Base-by-base conservation (phyloP, 768 basidiomycete species). In the Tulasnella sp. region DNA sequence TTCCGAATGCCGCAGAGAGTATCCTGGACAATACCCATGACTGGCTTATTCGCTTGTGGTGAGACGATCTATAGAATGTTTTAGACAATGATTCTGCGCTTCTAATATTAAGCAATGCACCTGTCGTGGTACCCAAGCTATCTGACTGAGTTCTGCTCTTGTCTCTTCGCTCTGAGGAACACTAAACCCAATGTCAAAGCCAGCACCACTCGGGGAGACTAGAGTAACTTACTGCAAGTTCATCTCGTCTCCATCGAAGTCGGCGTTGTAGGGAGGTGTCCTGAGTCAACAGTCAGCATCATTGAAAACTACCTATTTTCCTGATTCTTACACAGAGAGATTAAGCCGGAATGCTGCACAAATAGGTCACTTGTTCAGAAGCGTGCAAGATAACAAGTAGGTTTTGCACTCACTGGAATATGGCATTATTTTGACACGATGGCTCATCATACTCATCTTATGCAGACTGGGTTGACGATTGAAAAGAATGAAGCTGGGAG, bases 391-490 rank as follows among this genome's bases (percentile, higher is more conserved):
- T 31, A 6, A 51, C 20, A 27, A 33, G 27, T 33, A 48, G 40
- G n/a, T n/a, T n/a, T n/a, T n/a, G 22, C 25, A 75, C 89, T 65
- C 61, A 92, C 89, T 98, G 19, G 92, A 98, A 67, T 98, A 96
- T 10, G 88, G 86, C 91, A 98, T 95, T 54, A 98, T 70, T 61
- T 85, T 89, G 27, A 98, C 87, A 31, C 92, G 80, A 70, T 98
- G 95, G 66, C 87, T 87, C 95, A 98, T 98, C 95, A 98, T 98
- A 73, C 90, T 93, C 95, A 98, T 98, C 67, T 99, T 99, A 67
- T 99, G 95, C 66, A 98, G 67, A 75, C 81, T 86, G 9, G 95
- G 95, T 63, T 99, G 95, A 47, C 95, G 92, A 65, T 99, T 98
- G 71, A 99, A 98, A 46, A 99, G 70, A 19, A 96, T 86, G 58